Evolutionary conservation across 331 rosid genomes (phyloP).

Genomic region (Cydonia oblonga): DNA sequence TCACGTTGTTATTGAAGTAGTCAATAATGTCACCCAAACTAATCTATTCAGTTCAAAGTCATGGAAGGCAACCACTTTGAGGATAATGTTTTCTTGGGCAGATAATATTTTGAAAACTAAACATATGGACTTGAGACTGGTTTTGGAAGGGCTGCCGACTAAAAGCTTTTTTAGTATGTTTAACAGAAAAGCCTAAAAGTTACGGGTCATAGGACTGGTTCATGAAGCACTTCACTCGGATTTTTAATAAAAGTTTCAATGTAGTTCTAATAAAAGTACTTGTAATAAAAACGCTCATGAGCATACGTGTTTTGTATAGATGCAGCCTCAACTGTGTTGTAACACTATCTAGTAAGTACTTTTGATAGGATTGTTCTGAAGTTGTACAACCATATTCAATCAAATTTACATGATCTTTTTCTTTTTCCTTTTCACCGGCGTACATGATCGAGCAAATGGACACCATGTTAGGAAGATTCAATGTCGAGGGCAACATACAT

Average conservation of each 20-base stretch:
- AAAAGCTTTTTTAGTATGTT: too few relatives aligned
- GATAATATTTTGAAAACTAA: not conserved
- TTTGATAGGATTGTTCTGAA: too few relatives aligned
- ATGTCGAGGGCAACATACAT: not conserved
- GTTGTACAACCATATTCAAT: not conserved
- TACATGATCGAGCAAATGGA: not conserved
- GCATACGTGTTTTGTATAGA: too few relatives aligned
- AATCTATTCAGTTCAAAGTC: not conserved
- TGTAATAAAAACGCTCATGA: too few relatives aligned
- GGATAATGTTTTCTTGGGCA: not conserved
- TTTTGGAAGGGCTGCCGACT: too few relatives aligned
- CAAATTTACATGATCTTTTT: not conserved
- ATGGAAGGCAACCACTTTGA: not conserved
- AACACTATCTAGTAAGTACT: too few relatives aligned
- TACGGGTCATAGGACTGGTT: too few relatives aligned
- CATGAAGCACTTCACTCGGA: too few relatives aligned
- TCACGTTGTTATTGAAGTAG: not conserved
- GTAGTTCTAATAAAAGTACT: too few relatives aligned
- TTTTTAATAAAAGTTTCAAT: too few relatives aligned
- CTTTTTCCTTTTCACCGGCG: not conserved
- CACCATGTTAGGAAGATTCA: not conserved
- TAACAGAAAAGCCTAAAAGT: too few relatives aligned
- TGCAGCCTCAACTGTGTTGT: too few relatives aligned
- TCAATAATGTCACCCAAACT: not conserved
- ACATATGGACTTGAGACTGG: not conserved